phyloP scores from a whole-genome alignment of 352 stramenopile genomes.

The Pythium pectinolyticum region DNA sequence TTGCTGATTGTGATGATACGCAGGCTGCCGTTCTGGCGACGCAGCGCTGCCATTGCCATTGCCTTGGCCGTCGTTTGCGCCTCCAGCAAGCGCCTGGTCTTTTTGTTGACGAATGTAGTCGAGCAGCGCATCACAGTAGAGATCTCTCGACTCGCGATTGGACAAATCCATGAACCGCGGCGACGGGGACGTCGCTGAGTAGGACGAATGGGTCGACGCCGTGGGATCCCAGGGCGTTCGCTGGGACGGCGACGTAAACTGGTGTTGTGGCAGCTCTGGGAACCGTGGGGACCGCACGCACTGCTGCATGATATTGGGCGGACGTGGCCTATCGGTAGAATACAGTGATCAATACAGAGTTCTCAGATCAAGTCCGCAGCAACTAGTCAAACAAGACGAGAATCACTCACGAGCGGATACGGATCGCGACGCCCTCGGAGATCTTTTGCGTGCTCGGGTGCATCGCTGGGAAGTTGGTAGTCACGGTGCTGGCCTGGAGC shows the following conservation, averaged over 20 bases:
- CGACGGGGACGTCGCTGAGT: constrained; percentile 14
- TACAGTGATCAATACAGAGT: not conserved
- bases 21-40: not conserved
- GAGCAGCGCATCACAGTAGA: constrained; percentile 68
- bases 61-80: not conserved
- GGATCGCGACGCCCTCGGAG: constrained; percentile 52
- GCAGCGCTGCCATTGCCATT: not conserved
- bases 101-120: constrained; percentile 75
- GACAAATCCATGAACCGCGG: constrained; percentile 41
- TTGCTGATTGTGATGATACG: constrained; percentile 9
- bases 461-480: constrained; percentile 81
- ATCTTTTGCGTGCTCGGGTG: constrained; percentile 76
- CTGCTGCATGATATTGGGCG: constrained; percentile 55
- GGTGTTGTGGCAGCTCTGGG: constrained; percentile 18
- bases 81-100: constrained; percentile 32
- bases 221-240: constrained; percentile 22
- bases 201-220: constrained; percentile 15
- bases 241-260: not conserved
- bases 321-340: constrained; percentile 41
- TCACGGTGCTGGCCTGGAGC: constrained; percentile 58
- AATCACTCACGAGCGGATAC: constrained; percentile 75
- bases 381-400: constrained; percentile 19
- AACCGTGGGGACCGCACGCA: constrained; percentile 28
- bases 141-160: constrained; percentile 53
- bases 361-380: not conserved